Conservation (phyloP, 176 grass and related monocot genomes). For the Tuctoria greenei region DNA sequence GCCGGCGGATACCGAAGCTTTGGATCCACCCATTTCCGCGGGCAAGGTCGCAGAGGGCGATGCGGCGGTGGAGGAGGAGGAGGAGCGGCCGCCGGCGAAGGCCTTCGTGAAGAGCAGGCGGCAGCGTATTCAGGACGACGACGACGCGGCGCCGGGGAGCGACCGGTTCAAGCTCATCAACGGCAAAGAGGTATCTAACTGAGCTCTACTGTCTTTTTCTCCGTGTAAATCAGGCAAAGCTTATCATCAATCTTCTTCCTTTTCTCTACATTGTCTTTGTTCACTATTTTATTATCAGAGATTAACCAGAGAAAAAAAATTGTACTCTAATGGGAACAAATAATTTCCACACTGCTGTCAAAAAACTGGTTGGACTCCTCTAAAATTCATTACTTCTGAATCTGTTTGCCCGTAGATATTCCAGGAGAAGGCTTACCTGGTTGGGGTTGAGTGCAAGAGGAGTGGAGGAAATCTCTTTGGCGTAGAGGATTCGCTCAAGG, state of each 20-base stretch:
- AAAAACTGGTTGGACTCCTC: no score
- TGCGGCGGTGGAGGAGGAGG: conserved; percentile 36
- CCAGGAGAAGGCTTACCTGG: conserved; percentile 78
- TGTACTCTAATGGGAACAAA: no score
- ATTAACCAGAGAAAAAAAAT: no score
- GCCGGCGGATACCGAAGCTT: not conserved
- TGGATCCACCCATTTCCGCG: not conserved
- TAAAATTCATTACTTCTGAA: not conserved
- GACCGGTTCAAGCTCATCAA: conserved; percentile 59
- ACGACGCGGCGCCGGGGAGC: conserved; percentile 25
- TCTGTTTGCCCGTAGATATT: conserved; percentile 59
- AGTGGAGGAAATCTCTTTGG: conserved; percentile 54
- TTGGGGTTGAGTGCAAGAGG: conserved; percentile 81
- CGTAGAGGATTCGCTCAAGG: conserved; percentile 85
- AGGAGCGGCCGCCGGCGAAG: conserved; percentile 18
- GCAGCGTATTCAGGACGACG: conserved; percentile 47
- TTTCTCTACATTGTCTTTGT: no score
- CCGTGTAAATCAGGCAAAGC: no score
- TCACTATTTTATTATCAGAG: no score
- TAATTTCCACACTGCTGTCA: no score
- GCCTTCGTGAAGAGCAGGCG: conserved; percentile 47
- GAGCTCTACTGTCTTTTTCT: no score
- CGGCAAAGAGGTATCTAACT: conserved; percentile 45
- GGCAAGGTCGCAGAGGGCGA: conserved; percentile 19
- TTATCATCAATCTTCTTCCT: no score